These are phyloP conservation scores for Adansonia madagascariensis DNA, from an alignment of 441 rosid genomes.

Conservation along the genomic window DNA sequence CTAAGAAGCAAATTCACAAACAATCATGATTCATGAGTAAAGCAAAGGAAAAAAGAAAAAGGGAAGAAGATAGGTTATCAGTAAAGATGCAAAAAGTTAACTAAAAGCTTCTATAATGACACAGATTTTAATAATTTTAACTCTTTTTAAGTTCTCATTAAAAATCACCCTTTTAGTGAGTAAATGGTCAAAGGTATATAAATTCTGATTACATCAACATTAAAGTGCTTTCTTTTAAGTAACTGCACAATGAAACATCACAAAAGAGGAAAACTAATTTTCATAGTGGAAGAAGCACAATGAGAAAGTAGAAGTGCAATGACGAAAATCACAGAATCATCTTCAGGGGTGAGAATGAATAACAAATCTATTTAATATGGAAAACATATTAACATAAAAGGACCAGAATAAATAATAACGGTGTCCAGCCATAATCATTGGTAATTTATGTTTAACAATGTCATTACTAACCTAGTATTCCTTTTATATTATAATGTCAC, in stretches of 20 bases:
- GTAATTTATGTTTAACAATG: constrained; percentile 2
- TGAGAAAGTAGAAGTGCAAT: background rate
- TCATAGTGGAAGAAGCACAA: background rate
- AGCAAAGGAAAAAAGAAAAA: constrained; percentile 14
- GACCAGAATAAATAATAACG: background rate
- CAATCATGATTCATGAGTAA: constrained; percentile 28
- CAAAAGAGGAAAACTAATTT: background rate
- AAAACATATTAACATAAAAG: constrained; percentile 14
- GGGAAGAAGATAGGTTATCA: background rate
- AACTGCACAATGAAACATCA: constrained; percentile 11
- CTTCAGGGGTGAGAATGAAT: constrained; percentile 8
- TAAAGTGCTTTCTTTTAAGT: constrained; percentile 16
- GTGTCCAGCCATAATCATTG: background rate
- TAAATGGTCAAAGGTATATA: background rate
- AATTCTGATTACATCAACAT: background rate
- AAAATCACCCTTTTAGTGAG: background rate
- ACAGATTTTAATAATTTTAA: background rate
- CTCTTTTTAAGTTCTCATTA: background rate
- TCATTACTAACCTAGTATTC: constrained; percentile 16
- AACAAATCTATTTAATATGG: background rate
- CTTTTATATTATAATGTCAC: background rate
- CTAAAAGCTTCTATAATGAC: background rate
- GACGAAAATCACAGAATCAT: constrained; percentile 21
- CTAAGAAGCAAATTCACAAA: constrained; percentile 46
- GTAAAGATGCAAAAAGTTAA: constrained; percentile 4